Conservation (phyloP, 1,139 yeast species). For the Debaryomyces sp. region DNA sequence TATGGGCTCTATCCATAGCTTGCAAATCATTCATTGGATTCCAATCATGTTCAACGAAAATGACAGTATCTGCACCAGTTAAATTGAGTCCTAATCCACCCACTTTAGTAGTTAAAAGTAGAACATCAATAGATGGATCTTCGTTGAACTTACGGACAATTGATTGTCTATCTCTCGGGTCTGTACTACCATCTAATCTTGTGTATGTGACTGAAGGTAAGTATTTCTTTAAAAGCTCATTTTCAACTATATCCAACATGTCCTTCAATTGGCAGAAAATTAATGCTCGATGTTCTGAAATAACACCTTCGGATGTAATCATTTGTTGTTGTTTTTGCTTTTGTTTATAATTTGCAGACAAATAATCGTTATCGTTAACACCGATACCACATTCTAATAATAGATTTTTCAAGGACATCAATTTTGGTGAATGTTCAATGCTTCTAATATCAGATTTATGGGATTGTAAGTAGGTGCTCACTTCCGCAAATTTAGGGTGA, state of each 20-base stretch:
- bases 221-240: constrained; percentile 76
- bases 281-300: constrained; percentile 93
- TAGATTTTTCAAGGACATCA: constrained; percentile 78
- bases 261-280: constrained; percentile 96
- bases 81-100: constrained; percentile 97
- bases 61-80: constrained; percentile 98
- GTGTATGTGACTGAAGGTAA: constrained; percentile 93
- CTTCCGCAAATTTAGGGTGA: constrained; percentile 82
- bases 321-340: constrained; percentile 35
- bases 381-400: constrained; percentile 96
- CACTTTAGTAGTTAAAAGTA: constrained; percentile 91
- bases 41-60: constrained; percentile 99
- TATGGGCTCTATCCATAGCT: constrained; percentile 99
- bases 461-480: constrained; percentile 57
- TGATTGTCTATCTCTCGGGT: constrained; percentile 88
- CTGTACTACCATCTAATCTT: constrained; percentile 95
- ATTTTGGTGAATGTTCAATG: constrained; percentile 88
- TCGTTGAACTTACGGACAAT: constrained; percentile 91
- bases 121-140: constrained; percentile 95
- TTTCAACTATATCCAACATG: constrained; percentile 96
- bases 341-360: constrained; percentile 21
- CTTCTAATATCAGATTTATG: constrained; percentile 66
- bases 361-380: constrained; percentile 48
- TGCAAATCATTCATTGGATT: constrained; percentile 99
- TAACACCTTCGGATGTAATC: constrained; percentile 66